Percentiles rank a stretch among this genome's conserved stretches.
These are phyloP conservation scores for Erodium maritimum DNA, from an alignment of 345 rosid genomes.

Conservation along the genomic window DNA sequence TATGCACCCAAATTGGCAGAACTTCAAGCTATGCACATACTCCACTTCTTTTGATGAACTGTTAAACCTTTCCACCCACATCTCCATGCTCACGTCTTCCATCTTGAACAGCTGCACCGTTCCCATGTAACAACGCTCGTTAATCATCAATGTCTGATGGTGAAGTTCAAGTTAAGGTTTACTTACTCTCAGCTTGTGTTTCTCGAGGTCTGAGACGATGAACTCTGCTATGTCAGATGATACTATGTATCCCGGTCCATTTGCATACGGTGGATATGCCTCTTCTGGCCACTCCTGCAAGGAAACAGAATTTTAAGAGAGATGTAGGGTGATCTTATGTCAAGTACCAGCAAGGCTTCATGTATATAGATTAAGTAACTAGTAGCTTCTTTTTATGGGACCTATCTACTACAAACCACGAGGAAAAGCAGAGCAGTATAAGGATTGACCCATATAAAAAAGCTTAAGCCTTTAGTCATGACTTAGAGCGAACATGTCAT, in stretches of 20 bases:
- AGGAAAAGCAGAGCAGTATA: too few relatives aligned
- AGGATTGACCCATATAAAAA: too few relatives aligned
- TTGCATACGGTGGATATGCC: constrained; percentile 91
- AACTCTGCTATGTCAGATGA: constrained; percentile 66
- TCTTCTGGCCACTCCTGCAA: constrained; percentile 94
- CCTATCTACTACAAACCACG: too few relatives aligned
- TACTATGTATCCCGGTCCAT: constrained; percentile 83
- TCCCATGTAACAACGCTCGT: constrained; percentile 2
- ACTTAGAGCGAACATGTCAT: too few relatives aligned
- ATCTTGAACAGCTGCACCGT: constrained; percentile 59
- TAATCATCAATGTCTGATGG: not conserved
- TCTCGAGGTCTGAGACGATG: constrained; percentile 73
- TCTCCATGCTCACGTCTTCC: constrained; percentile 98
- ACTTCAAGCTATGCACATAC: constrained; percentile 67
- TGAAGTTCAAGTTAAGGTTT: not conserved
- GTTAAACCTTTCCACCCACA: constrained; percentile 97
- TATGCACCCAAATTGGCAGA: constrained; percentile 87
- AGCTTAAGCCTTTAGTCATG: too few relatives aligned
- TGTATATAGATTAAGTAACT: too few relatives aligned
- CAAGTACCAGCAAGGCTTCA: too few relatives aligned
- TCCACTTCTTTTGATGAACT: constrained; percentile 52
- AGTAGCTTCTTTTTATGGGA: too few relatives aligned
- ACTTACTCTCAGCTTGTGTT: constrained; percentile 58
- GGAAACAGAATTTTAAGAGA: too few relatives aligned
- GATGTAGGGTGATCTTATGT: too few relatives aligned